A percentile compares a stretch with the other conserved stretches of the same genome.
phyloP scores from a whole-genome alignment of 2,329 filamentous ascomycete species.

The Neofusicoccum laricinum region DNA sequence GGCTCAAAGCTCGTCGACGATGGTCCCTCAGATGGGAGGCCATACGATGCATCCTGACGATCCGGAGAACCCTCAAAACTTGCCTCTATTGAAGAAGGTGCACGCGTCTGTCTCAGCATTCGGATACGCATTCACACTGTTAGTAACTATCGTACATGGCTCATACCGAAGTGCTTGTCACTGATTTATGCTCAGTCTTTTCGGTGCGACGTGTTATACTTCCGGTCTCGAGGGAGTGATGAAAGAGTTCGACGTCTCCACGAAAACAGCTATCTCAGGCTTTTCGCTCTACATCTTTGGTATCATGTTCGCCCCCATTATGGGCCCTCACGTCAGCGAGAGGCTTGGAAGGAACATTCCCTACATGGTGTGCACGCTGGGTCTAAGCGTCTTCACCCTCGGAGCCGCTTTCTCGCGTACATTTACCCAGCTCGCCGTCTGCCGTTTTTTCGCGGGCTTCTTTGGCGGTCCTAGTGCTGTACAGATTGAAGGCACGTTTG shows the following conservation, averaged over 20 bases:
- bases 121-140: conserved; percentile 21
- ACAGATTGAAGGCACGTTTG: conserved; percentile 32
- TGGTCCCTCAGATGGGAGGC: conserved; percentile 18
- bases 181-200: conserved; percentile 36
- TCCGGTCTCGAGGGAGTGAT: conserved; percentile 42
- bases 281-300: conserved; percentile 60
- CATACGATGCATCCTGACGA: conserved; percentile 20
- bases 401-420: conserved; percentile 49
- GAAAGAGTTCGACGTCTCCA: conserved; percentile 50
- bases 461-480: conserved; percentile 28
- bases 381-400: conserved; percentile 52
- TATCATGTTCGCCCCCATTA: conserved; percentile 55
- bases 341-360: conserved; percentile 51
- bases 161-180: not conserved
- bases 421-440: conserved; percentile 50
- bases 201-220: conserved; percentile 52
- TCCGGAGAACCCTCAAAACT: conserved; percentile 24
- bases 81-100: conserved; percentile 19
- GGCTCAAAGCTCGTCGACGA: not conserved
- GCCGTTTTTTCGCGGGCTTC: conserved; percentile 36
- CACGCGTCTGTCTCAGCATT: conserved; percentile 21
- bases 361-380: conserved; percentile 44
- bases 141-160: conserved; percentile 16
- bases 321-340: conserved; percentile 57
- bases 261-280: conserved; percentile 54